Conservation (phyloP, 148 eudicot species). For the Amaranthus hypochondriacus region DNA sequence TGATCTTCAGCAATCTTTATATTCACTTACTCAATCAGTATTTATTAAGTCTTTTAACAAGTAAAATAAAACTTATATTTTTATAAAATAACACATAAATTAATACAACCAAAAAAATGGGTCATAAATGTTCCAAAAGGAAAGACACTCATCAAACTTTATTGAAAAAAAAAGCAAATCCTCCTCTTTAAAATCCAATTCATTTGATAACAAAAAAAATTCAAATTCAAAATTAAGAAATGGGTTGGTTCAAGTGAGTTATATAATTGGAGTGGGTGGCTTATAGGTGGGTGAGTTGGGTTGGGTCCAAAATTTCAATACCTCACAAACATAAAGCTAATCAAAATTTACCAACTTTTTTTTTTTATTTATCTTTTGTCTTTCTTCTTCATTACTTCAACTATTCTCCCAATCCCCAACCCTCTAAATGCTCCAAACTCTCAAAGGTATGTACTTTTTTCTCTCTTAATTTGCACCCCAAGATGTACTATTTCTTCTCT, state of each 20-base stretch:
- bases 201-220: neutral
- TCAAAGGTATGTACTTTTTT: conserved; percentile 1
- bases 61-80: too few species aligned
- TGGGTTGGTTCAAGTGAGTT: conserved; percentile 10
- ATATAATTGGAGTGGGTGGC: conserved; percentile 19
- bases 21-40: too few species aligned
- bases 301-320: conserved; percentile 14
- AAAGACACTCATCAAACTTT: neutral
- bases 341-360: neutral
- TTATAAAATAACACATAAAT: too few species aligned
- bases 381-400: conserved; percentile 17
- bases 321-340: conserved; percentile 1
- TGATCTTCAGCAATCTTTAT: too few species aligned
- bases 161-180: neutral
- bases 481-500: conserved; percentile 6
- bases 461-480: neutral
- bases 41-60: too few species aligned
- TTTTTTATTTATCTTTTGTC: too few species aligned
- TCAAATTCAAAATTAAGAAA: conserved; percentile 15
- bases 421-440: neutral
- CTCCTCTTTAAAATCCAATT: neutral
- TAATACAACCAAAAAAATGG: neutral
- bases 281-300: conserved; percentile 17
- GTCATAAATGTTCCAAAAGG: neutral
- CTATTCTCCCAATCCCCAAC: neutral